Evolutionary conservation across 164 flowering plant species (phyloP), one percentile per base, ranked within the genome.

Genomic region (Dillenia suffruticosa): DNA sequence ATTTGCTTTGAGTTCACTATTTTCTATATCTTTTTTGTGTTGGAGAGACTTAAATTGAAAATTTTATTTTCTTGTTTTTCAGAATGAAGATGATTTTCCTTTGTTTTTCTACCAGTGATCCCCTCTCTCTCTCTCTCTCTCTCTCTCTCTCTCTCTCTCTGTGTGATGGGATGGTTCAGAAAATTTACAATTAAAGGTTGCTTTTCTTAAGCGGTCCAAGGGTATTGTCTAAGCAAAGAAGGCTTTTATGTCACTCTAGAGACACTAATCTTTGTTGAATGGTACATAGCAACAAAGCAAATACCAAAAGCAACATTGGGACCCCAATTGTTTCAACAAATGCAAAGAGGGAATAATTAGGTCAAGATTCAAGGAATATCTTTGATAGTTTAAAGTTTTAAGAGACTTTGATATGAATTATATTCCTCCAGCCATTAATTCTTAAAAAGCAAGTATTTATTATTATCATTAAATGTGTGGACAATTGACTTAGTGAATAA

Each of bases 161-260:
- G 4, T 32, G 40, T 65, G 19, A 52, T 72, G 69, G 48, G 54
- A 64, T 60, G 46, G 44, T 63, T 64, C 51, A 45, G 56, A 60
- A 22, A 32, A 50, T 47, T 11, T 63, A 63, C 63, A 22, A 54
- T 54, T 58, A 24, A 54, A 49, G 50, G 59, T 49, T 46, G 49
- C 47, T 59, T 67, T 71, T 50, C 49, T 32, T 24, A 58, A 60
- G 67, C 68, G 72, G 72, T 64, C 70, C 76, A 68, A 68, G 64
- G 67, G 6, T 32, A 73, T 58, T 68, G 68, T 61, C 61, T 72
- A 50, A 56, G 57, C 64, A 53, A 54, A 56, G 57, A 68, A 53
- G 24, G 56, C 63, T 14, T 60, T 72, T 61, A 9, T 58, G 49
- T 54, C 49, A 32, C 40, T 59, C 58, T 24, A 62, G 51, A 50